Evolutionary conservation across 2,329 filamentous ascomycete species (phyloP).

Genomic region (Ustulina deusta): DNA sequence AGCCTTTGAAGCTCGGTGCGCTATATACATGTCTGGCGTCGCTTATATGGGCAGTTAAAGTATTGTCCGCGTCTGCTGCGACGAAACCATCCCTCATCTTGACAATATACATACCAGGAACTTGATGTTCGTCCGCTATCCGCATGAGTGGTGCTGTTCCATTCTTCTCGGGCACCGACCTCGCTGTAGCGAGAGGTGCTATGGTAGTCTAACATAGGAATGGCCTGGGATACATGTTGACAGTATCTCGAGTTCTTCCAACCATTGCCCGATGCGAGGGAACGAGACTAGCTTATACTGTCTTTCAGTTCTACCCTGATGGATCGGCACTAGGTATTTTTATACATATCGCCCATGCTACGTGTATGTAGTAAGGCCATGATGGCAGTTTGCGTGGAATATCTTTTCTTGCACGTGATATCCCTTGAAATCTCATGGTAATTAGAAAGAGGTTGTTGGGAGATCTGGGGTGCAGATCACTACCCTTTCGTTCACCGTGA

Average conservation of each 20-base stretch:
- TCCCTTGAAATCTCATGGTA: background rate
- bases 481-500: slow-evolving; percentile 14
- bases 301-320: background rate
- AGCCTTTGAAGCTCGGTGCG: slow-evolving; percentile 31
- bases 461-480: slow-evolving; percentile 9
- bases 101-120: slow-evolving; percentile 31
- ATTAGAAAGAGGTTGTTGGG: background rate
- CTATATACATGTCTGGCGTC: slow-evolving; percentile 23
- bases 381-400: background rate
- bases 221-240: slow-evolving; percentile 24
- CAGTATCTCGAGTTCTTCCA: background rate
- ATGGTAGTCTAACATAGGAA: slow-evolving; percentile 18
- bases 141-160: slow-evolving; percentile 9
- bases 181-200: slow-evolving; percentile 19
- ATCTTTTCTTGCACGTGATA: background rate
- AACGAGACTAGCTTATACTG: background rate
- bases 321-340: background rate
- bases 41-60: slow-evolving; percentile 8
- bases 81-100: slow-evolving; percentile 30
- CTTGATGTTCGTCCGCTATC: slow-evolving; percentile 2
- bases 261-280: background rate
- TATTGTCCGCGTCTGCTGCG: slow-evolving; percentile 4
- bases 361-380: background rate
- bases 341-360: background rate
- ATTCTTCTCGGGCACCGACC: slow-evolving; percentile 19